Percentiles rank a stretch among this genome's conserved stretches.
phyloP scores from a whole-genome alignment of 108 stramenopile species.

The Nitzschia sp. region DNA sequence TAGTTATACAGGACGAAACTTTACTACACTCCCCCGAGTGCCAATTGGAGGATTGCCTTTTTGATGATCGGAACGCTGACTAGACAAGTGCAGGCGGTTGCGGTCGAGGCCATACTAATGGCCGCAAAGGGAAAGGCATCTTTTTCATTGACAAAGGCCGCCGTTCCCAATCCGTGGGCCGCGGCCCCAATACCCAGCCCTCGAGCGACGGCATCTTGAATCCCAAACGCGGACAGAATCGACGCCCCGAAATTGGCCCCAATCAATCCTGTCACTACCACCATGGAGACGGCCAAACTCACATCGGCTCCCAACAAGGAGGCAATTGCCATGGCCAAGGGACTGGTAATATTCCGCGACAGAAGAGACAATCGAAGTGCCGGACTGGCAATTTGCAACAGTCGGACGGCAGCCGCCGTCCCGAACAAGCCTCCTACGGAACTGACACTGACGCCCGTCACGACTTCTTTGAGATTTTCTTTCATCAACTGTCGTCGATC shows the following conservation, averaged over 20 bases:
- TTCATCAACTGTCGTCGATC: slow-evolving; percentile 59
- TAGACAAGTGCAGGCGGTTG: slow-evolving; percentile 59
- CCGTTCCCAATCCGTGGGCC: slow-evolving; percentile 93
- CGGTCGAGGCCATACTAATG: slow-evolving; percentile 91
- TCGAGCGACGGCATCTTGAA: slow-evolving; percentile 87
- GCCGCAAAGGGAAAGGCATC: slow-evolving; percentile 96
- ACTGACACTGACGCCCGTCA: slow-evolving; percentile 50
- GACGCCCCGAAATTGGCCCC: slow-evolving; percentile 86
- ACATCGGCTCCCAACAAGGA: slow-evolving; percentile 84
- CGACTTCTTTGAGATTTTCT: slow-evolving; percentile 66
- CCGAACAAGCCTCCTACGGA: slow-evolving; percentile 75
- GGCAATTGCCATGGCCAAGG: slow-evolving; percentile 88
- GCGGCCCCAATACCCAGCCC: slow-evolving; percentile 88
- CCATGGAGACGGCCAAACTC: slow-evolving; percentile 79
- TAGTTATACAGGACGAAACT: too few species aligned
- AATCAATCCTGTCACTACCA: slow-evolving; percentile 88
- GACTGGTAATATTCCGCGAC: slow-evolving; percentile 86
- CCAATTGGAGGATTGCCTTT: slow-evolving; percentile 24
- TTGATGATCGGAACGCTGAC: slow-evolving; percentile 67
- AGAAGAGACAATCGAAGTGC: slow-evolving; percentile 73
- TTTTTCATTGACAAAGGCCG: slow-evolving; percentile 78
- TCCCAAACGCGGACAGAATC: slow-evolving; percentile 63
- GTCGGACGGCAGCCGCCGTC: slow-evolving; percentile 63
- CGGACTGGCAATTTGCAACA: slow-evolving; percentile 46
- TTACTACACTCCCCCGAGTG: too few species aligned